phyloP scores from a whole-genome alignment of 2,329 filamentous ascomycete species.

The Fusarium temperatum region DNA sequence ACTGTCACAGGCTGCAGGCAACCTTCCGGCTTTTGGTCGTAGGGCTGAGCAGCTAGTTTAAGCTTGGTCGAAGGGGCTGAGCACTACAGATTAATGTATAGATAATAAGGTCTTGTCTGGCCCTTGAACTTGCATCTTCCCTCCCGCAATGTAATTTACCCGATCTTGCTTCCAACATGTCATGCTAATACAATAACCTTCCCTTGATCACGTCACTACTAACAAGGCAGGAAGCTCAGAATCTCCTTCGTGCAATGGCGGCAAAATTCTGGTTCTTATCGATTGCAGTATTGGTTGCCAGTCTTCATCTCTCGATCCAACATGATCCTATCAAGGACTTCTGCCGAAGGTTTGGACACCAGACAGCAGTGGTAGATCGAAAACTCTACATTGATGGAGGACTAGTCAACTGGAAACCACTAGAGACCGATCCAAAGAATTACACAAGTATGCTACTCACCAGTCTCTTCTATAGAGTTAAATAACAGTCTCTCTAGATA shows the following conservation, averaged over 20 bases:
- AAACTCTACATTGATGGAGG: not conserved
- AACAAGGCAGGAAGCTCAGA: no score
- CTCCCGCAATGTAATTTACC: no score
- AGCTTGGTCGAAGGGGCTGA: not conserved
- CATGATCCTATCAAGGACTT: not conserved
- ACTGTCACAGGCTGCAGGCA: not conserved
- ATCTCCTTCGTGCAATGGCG: not conserved
- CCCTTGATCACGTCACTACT: no score
- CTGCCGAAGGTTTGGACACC: not conserved
- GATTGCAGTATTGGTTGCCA: not conserved
- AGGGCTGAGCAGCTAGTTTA: not conserved
- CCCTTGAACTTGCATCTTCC: no score
- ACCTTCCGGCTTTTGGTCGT: rapidly evolving
- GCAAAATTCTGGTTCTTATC: not conserved
- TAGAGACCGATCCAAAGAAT: not conserved
- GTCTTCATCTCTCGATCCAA: not conserved
- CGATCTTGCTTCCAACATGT: no score
- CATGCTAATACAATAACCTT: no score
- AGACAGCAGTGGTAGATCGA: not conserved
- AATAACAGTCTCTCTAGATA: not conserved
- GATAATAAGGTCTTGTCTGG: not conserved
- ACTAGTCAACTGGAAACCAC: not conserved
- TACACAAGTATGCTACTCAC: not conserved
- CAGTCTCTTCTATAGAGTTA: rapidly evolving
- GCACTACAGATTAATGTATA: rapidly evolving